These are phyloP conservation scores for Acanthamoeba lenticulata DNA, from an alignment of 208 protist genomes.

Conservation along the genomic window DNA sequence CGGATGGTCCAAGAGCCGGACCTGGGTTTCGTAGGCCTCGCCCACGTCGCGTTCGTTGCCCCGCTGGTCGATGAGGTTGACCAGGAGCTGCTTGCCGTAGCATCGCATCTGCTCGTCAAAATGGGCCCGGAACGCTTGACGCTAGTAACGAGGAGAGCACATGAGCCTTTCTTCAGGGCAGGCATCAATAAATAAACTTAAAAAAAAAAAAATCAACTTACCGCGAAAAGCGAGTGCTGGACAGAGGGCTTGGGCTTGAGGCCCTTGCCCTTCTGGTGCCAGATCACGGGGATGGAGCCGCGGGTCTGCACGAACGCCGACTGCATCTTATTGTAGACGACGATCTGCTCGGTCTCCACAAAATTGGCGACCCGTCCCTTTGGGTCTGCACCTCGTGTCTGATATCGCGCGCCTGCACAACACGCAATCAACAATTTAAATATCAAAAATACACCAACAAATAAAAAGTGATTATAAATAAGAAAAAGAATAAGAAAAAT, in stretches of 20 bases:
- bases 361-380: constrained; percentile 86
- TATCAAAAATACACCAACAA: no score
- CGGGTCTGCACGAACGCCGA: constrained; percentile 83
- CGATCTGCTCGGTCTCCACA: constrained; percentile 88
- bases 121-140: constrained; percentile 73
- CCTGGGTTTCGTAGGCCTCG: constrained; percentile 73
- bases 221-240: constrained; percentile 60
- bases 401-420: constrained; percentile 83
- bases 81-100: constrained; percentile 70
- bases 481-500: neutral
- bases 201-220: neutral
- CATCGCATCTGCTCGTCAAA: constrained; percentile 69
- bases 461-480: no score
- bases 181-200: neutral
- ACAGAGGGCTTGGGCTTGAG: constrained; percentile 69
- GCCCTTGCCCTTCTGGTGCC: constrained; percentile 78
- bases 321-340: constrained; percentile 46
- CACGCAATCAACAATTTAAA: no score
- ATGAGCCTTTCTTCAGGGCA: no score
- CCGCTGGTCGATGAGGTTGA: constrained; percentile 81
- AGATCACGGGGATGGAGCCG: constrained; percentile 86
- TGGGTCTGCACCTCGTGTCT: constrained; percentile 82
- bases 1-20: neutral
- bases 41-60: constrained; percentile 72
- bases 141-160: neutral